These are phyloP conservation scores for Sedum album DNA, from an alignment of 164 flowering plant species.

Conservation along the genomic window DNA sequence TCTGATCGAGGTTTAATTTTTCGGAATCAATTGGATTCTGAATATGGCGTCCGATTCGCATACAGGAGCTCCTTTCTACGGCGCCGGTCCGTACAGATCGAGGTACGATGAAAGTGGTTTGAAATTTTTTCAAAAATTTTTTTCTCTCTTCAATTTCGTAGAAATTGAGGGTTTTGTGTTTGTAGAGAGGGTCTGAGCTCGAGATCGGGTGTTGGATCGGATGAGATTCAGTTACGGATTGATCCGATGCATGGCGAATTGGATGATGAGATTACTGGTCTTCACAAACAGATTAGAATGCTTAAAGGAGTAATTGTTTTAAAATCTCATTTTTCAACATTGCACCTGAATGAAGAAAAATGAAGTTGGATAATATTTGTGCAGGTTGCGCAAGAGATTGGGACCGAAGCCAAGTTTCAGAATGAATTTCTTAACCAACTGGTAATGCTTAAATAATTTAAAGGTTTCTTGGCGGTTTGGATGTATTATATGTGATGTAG, in stretches of 20 bases:
- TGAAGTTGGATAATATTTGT: not conserved
- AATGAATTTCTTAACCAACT: constrained; percentile 47
- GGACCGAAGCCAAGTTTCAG: constrained; percentile 53
- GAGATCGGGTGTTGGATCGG: constrained; percentile 26
- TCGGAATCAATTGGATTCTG: not conserved
- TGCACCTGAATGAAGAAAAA: not conserved
- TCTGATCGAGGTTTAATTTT: too few relatives aligned
- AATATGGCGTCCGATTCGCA: constrained; percentile 21
- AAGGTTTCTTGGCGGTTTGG: not conserved
- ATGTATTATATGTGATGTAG: not conserved
- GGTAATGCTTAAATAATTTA: constrained; percentile 25
- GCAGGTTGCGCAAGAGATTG: constrained; percentile 56
- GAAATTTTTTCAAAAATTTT: not conserved
- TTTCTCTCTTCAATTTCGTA: not conserved
- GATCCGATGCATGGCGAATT: constrained; percentile 39
- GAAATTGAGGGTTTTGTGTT: not conserved
- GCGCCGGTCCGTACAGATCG: constrained; percentile 34
- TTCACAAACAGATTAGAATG: constrained; percentile 26
- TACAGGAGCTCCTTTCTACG: constrained; percentile 22
- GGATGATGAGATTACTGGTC: constrained; percentile 40
- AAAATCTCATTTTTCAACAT: not conserved
- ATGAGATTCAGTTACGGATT: constrained; percentile 36
- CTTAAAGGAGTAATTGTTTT: constrained; percentile 24
- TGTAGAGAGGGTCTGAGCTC: constrained; percentile 38
- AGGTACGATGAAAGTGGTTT: constrained; percentile 14